Base-by-base conservation (phyloP, 176 grass and related monocot genomes). In the Bothriochloa decipiens region DNA sequence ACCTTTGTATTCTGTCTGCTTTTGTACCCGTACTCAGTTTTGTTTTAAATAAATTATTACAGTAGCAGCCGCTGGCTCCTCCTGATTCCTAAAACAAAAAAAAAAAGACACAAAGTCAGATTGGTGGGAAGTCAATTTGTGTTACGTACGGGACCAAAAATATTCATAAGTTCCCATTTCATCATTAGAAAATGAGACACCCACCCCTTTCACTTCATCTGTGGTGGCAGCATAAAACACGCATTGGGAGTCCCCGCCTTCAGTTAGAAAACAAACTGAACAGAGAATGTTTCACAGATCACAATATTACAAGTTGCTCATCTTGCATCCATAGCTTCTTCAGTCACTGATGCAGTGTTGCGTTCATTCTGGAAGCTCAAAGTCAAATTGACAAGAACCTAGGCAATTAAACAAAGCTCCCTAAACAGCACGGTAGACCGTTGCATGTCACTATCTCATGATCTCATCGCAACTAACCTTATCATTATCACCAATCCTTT, bases 401-500 rank as follows among this genome's bases (percentile, higher is more conserved):
- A 29, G 1, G 43, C 75, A 47, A 87, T 87, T 76, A 76, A 87
- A 36, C 70, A 27, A 2, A 4, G 23, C 29, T 32, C 3, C 22
- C 4, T 8, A 29, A 74, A 45, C 58, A 65, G 20, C 29, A 66
- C 33, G 78, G 26, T 4, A 13, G 53, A 5, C 47, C 3, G 78
- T 60, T 5, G 17, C 27, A 8, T 42, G 66, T 32, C 39, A 41
- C 45, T 20, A 45, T 43, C 36, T 81, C 16, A 17, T 77, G 45
- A 74, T 52, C 45, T 68, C 39, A 42, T 42, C 39, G 45, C 35
- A 74, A 41, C 55, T 81, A 81, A 67, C 58, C 77, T 57, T 35
- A 72, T 79, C 84, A 3, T 26, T 25, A 68, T 61, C 37, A 55
- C n/a, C 47, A 14, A 37, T 68, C 85, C 36, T 81, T 76, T 68